Evolutionary conservation across 177 flowering plant genomes (phyloP), one percentile per base, ranked within the genome.

Genomic region (Vitis hybrid): DNA sequence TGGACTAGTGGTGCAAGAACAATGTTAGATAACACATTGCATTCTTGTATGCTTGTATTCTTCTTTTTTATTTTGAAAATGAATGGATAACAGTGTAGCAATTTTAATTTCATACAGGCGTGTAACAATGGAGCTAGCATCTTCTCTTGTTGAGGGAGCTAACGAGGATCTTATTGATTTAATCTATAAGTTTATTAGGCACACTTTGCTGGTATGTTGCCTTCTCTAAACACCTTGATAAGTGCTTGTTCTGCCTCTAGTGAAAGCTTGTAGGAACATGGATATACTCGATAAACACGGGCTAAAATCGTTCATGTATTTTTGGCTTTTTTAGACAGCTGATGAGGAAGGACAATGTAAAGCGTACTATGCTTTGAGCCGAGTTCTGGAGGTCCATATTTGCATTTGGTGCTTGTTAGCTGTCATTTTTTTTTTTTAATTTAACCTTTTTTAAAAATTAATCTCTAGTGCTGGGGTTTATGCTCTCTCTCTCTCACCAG

Each of bases 91-190:
- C 45, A 4, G 60, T 57, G 18, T 57, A 6, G 3, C 21, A 3
- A 6, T n/a, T 21, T 19, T n/a, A 19, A 39, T 68, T 48, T 71
- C 26, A 11, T 76, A 17, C 86, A 94, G 97, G 81, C 80, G 79
- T 64, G 56, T 80, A 50, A 61, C 89, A 21, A 60, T 91, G 79
- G 91, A 88, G 61, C 80, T 93, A 49, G 96, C 94, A 70, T 86
- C 86, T 26, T 82, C 80, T 70, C 68, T 93, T 75, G 83, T 88
- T 77, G 84, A 75, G 70, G 96, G 97, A 74, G 95, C 96, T 64
- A 75, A 81, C 59, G 87, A 86, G 66, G 97, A 87, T 83, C 84
- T 91, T 17, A 51, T 89, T 59, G 69, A 80, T 70, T 69, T 83
- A 62, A 76, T 95, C 17, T 90, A 83, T 76, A 75, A 69, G 21